These are phyloP conservation scores for Saccharomyces pastorianus DNA, from an alignment of 1,139 yeast species.

Conservation along the genomic window DNA sequence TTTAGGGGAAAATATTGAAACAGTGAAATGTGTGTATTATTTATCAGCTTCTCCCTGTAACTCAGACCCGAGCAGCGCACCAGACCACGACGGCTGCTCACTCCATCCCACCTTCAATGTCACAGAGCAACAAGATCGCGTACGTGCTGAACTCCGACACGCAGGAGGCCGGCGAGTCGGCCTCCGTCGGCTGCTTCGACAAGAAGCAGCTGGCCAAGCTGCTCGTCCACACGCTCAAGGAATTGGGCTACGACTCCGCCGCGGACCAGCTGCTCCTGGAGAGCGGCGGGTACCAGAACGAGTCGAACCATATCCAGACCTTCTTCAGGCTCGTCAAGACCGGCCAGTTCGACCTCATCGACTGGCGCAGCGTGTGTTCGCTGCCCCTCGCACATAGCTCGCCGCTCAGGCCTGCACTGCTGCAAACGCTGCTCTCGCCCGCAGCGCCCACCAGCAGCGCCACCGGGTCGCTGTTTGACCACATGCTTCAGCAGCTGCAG, in stretches of 20 bases:
- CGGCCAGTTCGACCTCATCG: conserved; percentile 1
- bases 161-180: background rate
- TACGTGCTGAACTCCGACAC: background rate
- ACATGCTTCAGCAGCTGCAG: background rate
- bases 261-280: conserved; percentile 36
- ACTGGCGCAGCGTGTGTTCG: background rate
- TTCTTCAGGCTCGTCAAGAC: conserved; percentile 27
- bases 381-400: background rate
- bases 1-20: background rate
- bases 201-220: conserved; percentile 42
- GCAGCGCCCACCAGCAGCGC: too few species aligned
- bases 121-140: background rate
- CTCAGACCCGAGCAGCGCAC: too few species aligned
- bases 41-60: too few species aligned
- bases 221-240: conserved; percentile 42
- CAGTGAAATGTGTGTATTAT: too few species aligned
- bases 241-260: conserved; percentile 40
- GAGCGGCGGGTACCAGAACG: conserved; percentile 35
- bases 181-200: conserved; percentile 14
- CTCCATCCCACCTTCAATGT: background rate
- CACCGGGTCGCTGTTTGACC: background rate
- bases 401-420: background rate
- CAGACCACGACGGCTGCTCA: too few species aligned
- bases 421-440: background rate
- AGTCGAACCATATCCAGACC: conserved; percentile 37